Evolutionary conservation across 2,329 filamentous ascomycete genomes (phyloP), one percentile per base, ranked within the genome.

Genomic region (Apiospora malaysiana): DNA sequence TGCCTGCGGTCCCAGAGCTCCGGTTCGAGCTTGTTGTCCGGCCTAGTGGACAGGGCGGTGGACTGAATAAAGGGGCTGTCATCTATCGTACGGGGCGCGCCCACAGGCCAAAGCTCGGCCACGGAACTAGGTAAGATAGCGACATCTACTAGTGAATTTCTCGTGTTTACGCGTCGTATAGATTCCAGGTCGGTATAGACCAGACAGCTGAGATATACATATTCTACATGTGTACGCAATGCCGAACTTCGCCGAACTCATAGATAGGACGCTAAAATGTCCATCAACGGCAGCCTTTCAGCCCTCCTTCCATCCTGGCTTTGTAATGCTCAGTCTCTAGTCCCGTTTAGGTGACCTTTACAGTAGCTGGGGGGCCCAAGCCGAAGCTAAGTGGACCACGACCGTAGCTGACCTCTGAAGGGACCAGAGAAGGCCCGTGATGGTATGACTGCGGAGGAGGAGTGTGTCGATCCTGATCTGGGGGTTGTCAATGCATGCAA

Each of bases 371-470:
- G 14, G 42, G 8, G 42, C 10, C 16, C 16, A 18, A 59, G 21
- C 1, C 27, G 16, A 21, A 8, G 45, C 45, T 18, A 47, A n/a
- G 45, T 47, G 45, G 45, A n/a, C 21, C 45, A 8, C 21, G 12
- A 45, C 45, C 45, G 14, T n/a, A n/a, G 1, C 6, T n/a, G 5
- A n/a, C 45, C 21, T 47, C 21, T 8, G 45, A n/a, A n/a, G 25
- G 56, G 32, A 63, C 56, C 56, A 40, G 56, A 40, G 16, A 12
- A 63, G 56, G 56, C 32, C 56, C 56, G 56, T 63, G 56, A 40
- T 40, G 23, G 56, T n/a, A 63, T 63, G 56, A 63, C 56, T 63
- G 56, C 56, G 56, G 32, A 63, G 56, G 56, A 63, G 27, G 56
- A 63, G 56, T 40, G 56, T 40, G 56, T 23, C 56, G 56, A 63